Evolutionary conservation across 352 stramenopile species (phyloP).

Genomic region (Phytophthora pini): DNA sequence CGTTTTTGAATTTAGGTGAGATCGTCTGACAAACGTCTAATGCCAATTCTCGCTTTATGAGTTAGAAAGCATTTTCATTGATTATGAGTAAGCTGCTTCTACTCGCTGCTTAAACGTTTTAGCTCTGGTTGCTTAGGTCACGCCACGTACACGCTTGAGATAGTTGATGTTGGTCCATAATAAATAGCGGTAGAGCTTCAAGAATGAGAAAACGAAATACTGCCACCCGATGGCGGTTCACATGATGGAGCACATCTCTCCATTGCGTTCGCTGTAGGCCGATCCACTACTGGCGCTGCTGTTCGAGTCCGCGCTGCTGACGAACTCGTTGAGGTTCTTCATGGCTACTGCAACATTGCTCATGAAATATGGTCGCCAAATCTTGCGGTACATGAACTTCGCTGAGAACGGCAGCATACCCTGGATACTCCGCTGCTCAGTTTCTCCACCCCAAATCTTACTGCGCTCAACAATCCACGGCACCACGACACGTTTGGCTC

Average conservation of each 20-base stretch:
- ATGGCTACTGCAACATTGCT: conserved; percentile 79
- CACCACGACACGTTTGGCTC: conserved; percentile 81
- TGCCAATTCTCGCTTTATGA: too few species aligned
- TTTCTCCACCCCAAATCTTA: conserved; percentile 84
- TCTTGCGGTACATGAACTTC: conserved; percentile 83
- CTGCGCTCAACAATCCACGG: conserved; percentile 87
- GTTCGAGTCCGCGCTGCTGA: conserved; percentile 29
- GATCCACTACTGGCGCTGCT: conserved; percentile 27
- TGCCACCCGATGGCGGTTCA: conserved; percentile 13
- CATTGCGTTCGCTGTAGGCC: conserved; percentile 40
- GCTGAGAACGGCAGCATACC: conserved; percentile 78
- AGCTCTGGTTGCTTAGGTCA: conserved; percentile 25
- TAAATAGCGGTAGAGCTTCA: conserved; percentile 48
- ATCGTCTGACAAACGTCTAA: too few species aligned
- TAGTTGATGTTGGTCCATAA: conserved; percentile 35
- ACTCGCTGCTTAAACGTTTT: conserved; percentile 26
- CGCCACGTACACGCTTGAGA: conserved; percentile 26
- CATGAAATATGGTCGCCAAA: conserved; percentile 87
- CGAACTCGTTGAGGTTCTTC: conserved; percentile 84
- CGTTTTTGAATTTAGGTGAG: background rate
- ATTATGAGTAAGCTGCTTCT: conserved; percentile 29
- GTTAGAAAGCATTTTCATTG: conserved; percentile 21
- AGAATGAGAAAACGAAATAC: conserved; percentile 20
- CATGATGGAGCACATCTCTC: conserved; percentile 48
- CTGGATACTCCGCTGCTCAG: conserved; percentile 72